Percentiles rank a stretch among this genome's conserved stretches.
These are phyloP conservation scores for Chrysoporthe cubensis DNA, from an alignment of 2,329 filamentous ascomycete species.

Conservation along the genomic window DNA sequence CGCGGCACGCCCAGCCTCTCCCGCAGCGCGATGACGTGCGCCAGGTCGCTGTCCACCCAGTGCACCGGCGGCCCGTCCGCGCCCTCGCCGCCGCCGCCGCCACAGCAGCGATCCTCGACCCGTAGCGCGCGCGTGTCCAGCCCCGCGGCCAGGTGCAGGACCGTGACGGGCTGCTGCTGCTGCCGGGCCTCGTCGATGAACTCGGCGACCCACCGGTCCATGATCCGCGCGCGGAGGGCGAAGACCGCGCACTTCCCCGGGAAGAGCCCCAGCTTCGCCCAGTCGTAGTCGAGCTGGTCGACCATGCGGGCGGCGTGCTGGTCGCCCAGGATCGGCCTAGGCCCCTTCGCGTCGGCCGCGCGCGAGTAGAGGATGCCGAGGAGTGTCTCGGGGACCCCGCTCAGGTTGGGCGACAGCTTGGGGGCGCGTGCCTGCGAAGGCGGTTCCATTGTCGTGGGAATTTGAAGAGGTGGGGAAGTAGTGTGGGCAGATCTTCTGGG, in stretches of 20 bases:
- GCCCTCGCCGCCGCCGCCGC: background rate
- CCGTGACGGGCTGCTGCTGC: conserved; percentile 19
- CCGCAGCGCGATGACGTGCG: conserved; percentile 27
- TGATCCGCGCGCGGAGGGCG: conserved; percentile 15
- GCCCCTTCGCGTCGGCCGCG: conserved; percentile 17
- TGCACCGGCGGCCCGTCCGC: background rate
- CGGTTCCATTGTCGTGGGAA: background rate
- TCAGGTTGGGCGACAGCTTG: conserved; percentile 19
- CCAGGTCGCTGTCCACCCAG: conserved; percentile 27
- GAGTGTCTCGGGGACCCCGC: conserved; percentile 23
- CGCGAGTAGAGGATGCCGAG: conserved; percentile 22
- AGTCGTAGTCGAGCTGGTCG: conserved; percentile 27
- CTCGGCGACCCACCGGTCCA: conserved; percentile 22
- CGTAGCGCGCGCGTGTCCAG: conserved; percentile 28
- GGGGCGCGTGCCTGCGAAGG: background rate
- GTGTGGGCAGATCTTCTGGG: no score
- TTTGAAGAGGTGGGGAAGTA: background rate
- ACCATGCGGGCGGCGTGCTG: conserved; percentile 18
- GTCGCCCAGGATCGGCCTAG: conserved; percentile 24
- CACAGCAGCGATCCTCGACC: conserved; percentile 4
- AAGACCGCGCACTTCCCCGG: background rate
- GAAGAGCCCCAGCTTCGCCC: conserved; percentile 6
- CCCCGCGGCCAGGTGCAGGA: conserved; percentile 27
- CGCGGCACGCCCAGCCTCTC: conserved; percentile 8
- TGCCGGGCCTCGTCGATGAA: conserved; percentile 16